Conservation (phyloP, 148 eudicot species). For the Rhododendron williamsianum region DNA sequence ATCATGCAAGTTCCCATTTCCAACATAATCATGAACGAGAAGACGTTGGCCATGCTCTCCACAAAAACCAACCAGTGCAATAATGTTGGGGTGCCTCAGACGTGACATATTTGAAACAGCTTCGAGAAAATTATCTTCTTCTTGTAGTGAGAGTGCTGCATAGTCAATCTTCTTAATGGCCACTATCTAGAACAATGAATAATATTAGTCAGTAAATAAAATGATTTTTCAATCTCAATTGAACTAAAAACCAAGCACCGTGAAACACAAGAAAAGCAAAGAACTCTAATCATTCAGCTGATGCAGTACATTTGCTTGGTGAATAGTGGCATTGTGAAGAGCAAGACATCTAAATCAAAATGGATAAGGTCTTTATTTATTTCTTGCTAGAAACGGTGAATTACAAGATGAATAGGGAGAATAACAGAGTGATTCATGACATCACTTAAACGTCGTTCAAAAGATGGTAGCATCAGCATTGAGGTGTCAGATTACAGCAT, state of each 20-base stretch:
- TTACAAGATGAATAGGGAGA: neutral
- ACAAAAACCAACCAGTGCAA: conserved; percentile 78
- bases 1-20: conserved; percentile 85
- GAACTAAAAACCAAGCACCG: neutral
- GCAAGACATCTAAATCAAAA: neutral
- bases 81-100: conserved; percentile 84
- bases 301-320: neutral
- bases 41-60: conserved; percentile 92
- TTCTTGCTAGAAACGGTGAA: neutral
- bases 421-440: neutral
- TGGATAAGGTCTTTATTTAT: neutral
- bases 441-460: conserved; percentile 4
- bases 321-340: neutral
- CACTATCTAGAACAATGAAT: conserved; percentile 41
- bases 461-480: neutral
- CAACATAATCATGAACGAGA: conserved; percentile 74
- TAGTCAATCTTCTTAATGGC: conserved; percentile 91
- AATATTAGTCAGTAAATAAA: neutral
- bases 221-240: neutral
- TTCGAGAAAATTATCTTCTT: conserved; percentile 94
- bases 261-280: neutral
- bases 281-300: neutral
- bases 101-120: conserved; percentile 96
- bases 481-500: conserved; percentile 5
- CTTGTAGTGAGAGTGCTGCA: conserved; percentile 87